These are phyloP conservation scores for Annulohypoxylon stygium DNA, from an alignment of 495 filamentous ascomycete genomes.

Conservation along the genomic window DNA sequence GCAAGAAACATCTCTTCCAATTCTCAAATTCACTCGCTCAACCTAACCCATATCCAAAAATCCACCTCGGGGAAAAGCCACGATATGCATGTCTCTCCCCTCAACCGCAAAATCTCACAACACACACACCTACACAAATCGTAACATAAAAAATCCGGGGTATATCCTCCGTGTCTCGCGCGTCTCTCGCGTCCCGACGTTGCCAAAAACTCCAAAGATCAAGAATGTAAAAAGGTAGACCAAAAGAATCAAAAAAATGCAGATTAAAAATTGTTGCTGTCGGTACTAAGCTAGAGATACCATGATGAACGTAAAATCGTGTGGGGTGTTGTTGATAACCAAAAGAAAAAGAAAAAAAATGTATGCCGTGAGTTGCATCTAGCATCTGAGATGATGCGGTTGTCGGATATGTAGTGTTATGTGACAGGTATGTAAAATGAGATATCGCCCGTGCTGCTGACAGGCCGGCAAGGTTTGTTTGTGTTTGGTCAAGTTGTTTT, in stretches of 20 bases:
- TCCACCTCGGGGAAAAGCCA: background rate
- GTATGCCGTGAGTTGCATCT: constrained; percentile 8
- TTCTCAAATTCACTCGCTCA: background rate
- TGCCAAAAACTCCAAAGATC: constrained; percentile 35
- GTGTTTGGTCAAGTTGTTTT: background rate
- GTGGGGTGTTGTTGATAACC: background rate
- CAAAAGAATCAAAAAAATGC: constrained; percentile 15
- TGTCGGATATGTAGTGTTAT: background rate
- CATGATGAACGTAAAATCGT: constrained; percentile 17
- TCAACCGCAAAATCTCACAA: background rate
- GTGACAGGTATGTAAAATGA: constrained; percentile 18
- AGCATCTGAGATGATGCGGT: background rate
- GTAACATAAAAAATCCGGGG: constrained; percentile 35
- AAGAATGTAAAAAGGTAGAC: constrained; percentile 25
- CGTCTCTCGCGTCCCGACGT: constrained; percentile 39
- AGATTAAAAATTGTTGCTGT: constrained; percentile 27
- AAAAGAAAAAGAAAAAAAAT: constrained; percentile 22
- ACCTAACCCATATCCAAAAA: background rate
- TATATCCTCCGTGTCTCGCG: constrained; percentile 48
- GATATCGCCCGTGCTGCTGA: constrained; percentile 18
- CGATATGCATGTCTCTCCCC: constrained; percentile 11
- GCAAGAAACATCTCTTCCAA: constrained; percentile 12
- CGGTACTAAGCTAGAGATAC: constrained; percentile 17
- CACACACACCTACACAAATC: background rate
- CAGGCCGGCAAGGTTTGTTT: constrained; percentile 9